Conservation (phyloP, 768 basidiomycete genomes). For the Suillus subaureus region DNA sequence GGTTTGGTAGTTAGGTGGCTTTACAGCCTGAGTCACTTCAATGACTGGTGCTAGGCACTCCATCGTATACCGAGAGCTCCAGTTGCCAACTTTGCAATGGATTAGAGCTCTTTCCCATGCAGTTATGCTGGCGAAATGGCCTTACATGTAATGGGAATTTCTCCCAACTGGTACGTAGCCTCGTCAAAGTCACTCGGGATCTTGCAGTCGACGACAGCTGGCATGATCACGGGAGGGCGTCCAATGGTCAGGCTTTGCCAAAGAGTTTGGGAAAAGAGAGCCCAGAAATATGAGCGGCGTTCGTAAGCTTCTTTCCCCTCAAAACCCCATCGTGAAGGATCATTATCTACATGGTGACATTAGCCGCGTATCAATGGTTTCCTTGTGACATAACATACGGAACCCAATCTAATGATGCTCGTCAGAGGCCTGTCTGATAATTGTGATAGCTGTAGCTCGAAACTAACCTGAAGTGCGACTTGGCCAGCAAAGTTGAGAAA, state of each 20-base stretch:
- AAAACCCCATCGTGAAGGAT: slow-evolving; percentile 54
- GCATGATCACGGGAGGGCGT: slow-evolving; percentile 47
- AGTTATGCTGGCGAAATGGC: slow-evolving; percentile 10
- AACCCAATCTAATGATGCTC: slow-evolving; percentile 15
- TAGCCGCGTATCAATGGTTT: slow-evolving; percentile 10
- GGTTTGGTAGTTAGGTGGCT: slow-evolving; percentile 46
- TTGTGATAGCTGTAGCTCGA: background rate
- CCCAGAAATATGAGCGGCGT: slow-evolving; percentile 58
- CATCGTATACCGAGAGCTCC: slow-evolving; percentile 44
- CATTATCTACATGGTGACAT: slow-evolving; percentile 40
- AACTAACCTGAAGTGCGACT: slow-evolving; percentile 47
- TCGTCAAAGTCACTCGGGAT: slow-evolving; percentile 52
- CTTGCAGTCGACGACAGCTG: slow-evolving; percentile 46
- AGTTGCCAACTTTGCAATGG: slow-evolving; percentile 44
- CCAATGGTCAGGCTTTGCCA: slow-evolving; percentile 58
- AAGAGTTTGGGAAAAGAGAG: slow-evolving; percentile 46
- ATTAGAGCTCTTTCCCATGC: slow-evolving; percentile 5
- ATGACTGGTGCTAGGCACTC: slow-evolving; percentile 48
- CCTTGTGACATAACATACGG: slow-evolving; percentile 11
- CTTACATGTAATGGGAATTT: slow-evolving; percentile 49
- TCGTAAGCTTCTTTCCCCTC: slow-evolving; percentile 53
- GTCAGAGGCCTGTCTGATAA: background rate
- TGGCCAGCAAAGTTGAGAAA: slow-evolving; percentile 51
- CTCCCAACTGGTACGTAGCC: slow-evolving; percentile 42
- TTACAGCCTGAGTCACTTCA: slow-evolving; percentile 41